phyloP scores from a whole-genome alignment of 129 eudicot genomes.

The Ambrosia trifida region DNA sequence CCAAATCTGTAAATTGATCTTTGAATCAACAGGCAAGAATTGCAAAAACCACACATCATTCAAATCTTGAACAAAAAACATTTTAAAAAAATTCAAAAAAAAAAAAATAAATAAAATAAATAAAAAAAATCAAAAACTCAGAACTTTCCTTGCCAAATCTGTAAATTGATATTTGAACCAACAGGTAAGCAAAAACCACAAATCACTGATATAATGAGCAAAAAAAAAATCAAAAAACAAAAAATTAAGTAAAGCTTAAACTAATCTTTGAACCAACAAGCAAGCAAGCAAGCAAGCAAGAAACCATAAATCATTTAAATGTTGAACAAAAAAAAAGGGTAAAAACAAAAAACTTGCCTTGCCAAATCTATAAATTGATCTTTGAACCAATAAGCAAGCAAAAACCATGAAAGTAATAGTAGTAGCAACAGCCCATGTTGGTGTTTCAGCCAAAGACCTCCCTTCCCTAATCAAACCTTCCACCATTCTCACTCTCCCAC shows the following conservation, averaged over 20 bases:
- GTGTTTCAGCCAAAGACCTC: slow-evolving; percentile 87
- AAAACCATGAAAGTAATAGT: slow-evolving; percentile 86
- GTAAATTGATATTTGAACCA: too few relatives aligned
- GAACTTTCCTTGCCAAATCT: too few relatives aligned
- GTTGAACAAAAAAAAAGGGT: background rate
- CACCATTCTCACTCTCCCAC: slow-evolving; percentile 53
- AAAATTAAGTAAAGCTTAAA: slow-evolving; percentile 49
- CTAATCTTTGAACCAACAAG: slow-evolving; percentile 67
- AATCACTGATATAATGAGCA: slow-evolving; percentile 4
- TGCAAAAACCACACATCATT: too few relatives aligned
- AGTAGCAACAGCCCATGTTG: slow-evolving; percentile 99
- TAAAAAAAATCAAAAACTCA: too few relatives aligned
- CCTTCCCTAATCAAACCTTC: slow-evolving; percentile 64
- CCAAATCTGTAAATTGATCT: slow-evolving; percentile 88
- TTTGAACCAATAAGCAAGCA: slow-evolving; percentile 70
- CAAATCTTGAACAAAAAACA: too few relatives aligned
- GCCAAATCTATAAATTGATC: slow-evolving; percentile 88
- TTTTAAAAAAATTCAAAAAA: too few relatives aligned
- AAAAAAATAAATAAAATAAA: too few relatives aligned
- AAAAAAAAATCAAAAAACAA: slow-evolving; percentile 1
- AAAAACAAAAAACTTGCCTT: slow-evolving; percentile 46
- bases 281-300: slow-evolving; percentile 68
- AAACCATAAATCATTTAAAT: slow-evolving; percentile 24
- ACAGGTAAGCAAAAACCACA: slow-evolving; percentile 54
- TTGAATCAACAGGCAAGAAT: slow-evolving; percentile 63